Percentiles rank a stretch among this genome's conserved stretches.
These are phyloP conservation scores for Gracilaria gracilis DNA, from an alignment of 23 red algal species.

Conservation along the genomic window DNA sequence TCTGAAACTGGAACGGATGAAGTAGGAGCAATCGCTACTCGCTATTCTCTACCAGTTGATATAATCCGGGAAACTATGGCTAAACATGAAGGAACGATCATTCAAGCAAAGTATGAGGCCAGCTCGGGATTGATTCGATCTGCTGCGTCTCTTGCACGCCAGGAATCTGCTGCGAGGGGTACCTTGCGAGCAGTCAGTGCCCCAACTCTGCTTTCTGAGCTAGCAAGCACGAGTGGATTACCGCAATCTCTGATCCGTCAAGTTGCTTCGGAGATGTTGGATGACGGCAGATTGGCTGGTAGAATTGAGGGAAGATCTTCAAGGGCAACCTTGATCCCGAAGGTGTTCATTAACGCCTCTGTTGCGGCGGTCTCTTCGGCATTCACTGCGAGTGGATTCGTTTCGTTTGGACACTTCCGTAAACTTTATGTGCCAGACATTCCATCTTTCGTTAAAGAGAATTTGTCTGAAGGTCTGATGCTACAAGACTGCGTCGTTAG, in stretches of 20 bases:
- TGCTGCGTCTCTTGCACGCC: constrained; percentile 17
- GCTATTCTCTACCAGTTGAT: constrained; percentile 62
- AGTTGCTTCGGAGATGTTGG: constrained; percentile 52
- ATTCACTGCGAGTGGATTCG: constrained; percentile 54
- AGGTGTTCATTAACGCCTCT: constrained; percentile 38
- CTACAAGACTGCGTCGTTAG: constrained; percentile 57
- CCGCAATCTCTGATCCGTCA: neutral
- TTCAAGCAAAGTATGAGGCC: constrained; percentile 56
- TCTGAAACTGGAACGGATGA: constrained; percentile 65
- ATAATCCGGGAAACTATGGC: constrained; percentile 52
- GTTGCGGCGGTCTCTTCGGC: constrained; percentile 18
- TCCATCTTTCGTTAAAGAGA: constrained; percentile 19
- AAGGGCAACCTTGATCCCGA: constrained; percentile 37
- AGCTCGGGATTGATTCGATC: constrained; percentile 38
- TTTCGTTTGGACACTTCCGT: constrained; percentile 18
- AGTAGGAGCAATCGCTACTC: constrained; percentile 55
- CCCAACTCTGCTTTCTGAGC: constrained; percentile 39
- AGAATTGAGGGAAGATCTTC: constrained; percentile 41
- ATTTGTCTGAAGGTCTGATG: constrained; percentile 22
- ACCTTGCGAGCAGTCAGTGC: constrained; percentile 33
- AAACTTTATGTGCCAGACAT: constrained; percentile 32
- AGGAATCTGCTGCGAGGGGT: constrained; percentile 57
- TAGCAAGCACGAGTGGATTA: constrained; percentile 30
- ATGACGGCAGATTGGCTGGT: constrained; percentile 36
- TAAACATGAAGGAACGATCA: constrained; percentile 30